Percentiles rank a stretch among this genome's conserved stretches.
Evolutionary conservation across 2,329 filamentous ascomycete species (phyloP).

Genomic region (Neofusicoccum sp.): DNA sequence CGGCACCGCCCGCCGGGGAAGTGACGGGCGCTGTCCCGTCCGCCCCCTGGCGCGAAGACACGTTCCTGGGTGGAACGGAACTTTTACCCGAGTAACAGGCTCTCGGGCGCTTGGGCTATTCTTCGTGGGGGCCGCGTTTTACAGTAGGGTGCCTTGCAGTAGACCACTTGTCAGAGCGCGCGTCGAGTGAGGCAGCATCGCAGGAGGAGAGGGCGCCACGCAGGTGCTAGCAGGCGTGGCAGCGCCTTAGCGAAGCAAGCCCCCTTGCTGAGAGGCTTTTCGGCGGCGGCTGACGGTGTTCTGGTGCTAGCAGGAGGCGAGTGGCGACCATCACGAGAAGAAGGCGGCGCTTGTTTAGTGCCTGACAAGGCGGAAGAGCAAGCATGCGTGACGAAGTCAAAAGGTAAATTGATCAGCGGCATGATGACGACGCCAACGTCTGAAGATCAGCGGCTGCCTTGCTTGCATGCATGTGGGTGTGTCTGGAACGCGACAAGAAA

Average conservation of each 20-base stretch:
- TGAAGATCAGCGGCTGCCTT: not conserved
- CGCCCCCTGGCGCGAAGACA: not conserved
- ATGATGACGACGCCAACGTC: not conserved
- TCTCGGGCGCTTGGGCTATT: not conserved
- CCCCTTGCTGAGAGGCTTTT: conserved; percentile 1
- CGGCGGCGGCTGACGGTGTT: not conserved
- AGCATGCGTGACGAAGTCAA: not conserved
- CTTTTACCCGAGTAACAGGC: not conserved
- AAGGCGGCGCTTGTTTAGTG: not conserved
- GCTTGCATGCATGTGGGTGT: not conserved
- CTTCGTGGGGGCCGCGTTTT: not conserved
- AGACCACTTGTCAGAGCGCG: not conserved
- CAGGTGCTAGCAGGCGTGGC: not conserved
- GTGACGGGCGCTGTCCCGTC: not conserved
- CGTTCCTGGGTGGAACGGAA: not conserved
- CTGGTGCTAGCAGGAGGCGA: not conserved
- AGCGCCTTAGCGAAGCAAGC: not conserved
- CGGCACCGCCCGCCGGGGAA: conserved; percentile 1
- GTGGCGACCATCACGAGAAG: conserved; percentile 12
- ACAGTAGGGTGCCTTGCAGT: not conserved
- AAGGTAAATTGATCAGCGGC: not conserved
- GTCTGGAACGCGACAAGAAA: not conserved
- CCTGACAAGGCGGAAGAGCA: not conserved
- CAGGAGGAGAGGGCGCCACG: not conserved
- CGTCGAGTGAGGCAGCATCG: not conserved